A percentile compares a stretch with the other conserved stretches of the same genome.
Evolutionary conservation across 2,329 filamentous ascomycete genomes (phyloP).

Genomic region (Cladosporium oxysporum): DNA sequence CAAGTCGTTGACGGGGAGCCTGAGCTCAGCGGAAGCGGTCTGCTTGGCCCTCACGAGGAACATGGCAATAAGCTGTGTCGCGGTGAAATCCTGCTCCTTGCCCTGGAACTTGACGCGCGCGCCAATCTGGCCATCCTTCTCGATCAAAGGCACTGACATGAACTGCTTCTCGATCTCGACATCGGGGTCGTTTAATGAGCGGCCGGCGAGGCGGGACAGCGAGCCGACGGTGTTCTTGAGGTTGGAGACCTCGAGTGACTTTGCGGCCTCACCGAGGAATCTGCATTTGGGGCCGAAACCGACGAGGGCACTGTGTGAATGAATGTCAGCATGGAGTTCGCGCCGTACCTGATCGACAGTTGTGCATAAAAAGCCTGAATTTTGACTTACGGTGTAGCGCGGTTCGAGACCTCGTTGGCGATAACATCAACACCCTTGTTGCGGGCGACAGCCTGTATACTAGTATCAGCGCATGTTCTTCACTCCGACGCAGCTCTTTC

Average conservation of each 20-base stretch:
- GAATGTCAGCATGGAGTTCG: slow-evolving; percentile 20
- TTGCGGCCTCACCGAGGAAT: slow-evolving; percentile 91
- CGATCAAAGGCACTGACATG: slow-evolving; percentile 81
- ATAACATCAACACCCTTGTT: slow-evolving; percentile 99
- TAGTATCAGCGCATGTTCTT: slow-evolving; percentile 38
- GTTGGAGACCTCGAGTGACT: slow-evolving; percentile 99
- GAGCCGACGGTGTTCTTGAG: slow-evolving; percentile 97
- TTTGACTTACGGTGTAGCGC: slow-evolving; percentile 85
- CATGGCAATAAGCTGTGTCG: slow-evolving; percentile 91
- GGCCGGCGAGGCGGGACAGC: slow-evolving; percentile 89
- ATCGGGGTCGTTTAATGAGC: slow-evolving; percentile 85
- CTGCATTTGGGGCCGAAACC: slow-evolving; percentile 92
- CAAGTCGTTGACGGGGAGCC: slow-evolving; percentile 86
- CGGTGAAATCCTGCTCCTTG: slow-evolving; percentile 94
- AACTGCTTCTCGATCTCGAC: slow-evolving; percentile 89
- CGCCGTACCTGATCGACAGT: slow-evolving; percentile 24
- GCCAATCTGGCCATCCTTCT: slow-evolving; percentile 91
- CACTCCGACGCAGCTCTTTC: slow-evolving; percentile 25
- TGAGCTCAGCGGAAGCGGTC: slow-evolving; percentile 83
- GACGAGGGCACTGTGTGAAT: slow-evolving; percentile 72
- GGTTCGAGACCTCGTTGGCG: slow-evolving; percentile 98
- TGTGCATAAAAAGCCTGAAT: slow-evolving; percentile 12
- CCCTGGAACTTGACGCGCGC: slow-evolving; percentile 91
- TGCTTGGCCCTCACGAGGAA: slow-evolving; percentile 92
- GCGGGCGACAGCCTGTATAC: slow-evolving; percentile 67